Evolutionary conservation across 345 rosid species (phyloP).

Genomic region (Eucalyptus victrix): DNA sequence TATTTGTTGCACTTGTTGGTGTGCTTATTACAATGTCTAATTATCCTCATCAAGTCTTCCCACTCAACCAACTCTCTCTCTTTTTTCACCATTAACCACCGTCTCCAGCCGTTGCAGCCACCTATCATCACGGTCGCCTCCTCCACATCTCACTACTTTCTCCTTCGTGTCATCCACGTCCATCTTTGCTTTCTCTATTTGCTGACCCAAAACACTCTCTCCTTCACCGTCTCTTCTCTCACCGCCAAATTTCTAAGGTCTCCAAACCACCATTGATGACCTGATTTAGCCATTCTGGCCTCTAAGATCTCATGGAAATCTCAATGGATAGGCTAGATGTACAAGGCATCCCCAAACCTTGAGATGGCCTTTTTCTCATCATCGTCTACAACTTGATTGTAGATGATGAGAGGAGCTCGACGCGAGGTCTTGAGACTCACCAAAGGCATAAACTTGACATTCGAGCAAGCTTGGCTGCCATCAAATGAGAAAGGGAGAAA

Average conservation of each 20-base stretch:
- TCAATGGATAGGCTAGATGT: not conserved
- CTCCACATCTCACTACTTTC: not conserved
- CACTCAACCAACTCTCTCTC: not conserved
- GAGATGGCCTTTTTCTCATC: not conserved
- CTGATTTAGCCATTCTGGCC: too few species aligned
- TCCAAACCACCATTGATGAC: not conserved
- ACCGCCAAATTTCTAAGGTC: not conserved
- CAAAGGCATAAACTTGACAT: not conserved
- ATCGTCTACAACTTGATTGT: too few species aligned
- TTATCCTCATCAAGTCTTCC: not conserved
- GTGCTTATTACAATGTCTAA: not conserved
- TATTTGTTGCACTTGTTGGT: not conserved
- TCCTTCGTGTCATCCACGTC: not conserved
- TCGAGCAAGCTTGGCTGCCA: not conserved
- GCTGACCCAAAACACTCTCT: not conserved
- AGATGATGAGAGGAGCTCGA: not conserved
- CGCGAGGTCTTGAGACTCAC: not conserved
- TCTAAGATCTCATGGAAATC: not conserved
- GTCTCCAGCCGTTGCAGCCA: rapidly evolving
- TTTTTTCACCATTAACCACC: not conserved
- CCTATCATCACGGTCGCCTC: not conserved
- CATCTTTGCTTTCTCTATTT: not conserved
- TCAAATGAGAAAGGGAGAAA: not conserved
- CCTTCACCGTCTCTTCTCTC: not conserved
- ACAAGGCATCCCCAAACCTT: not conserved